Evolutionary conservation across 352 stramenopile species (phyloP).

Genomic region (Phytopythium litorale): DNA sequence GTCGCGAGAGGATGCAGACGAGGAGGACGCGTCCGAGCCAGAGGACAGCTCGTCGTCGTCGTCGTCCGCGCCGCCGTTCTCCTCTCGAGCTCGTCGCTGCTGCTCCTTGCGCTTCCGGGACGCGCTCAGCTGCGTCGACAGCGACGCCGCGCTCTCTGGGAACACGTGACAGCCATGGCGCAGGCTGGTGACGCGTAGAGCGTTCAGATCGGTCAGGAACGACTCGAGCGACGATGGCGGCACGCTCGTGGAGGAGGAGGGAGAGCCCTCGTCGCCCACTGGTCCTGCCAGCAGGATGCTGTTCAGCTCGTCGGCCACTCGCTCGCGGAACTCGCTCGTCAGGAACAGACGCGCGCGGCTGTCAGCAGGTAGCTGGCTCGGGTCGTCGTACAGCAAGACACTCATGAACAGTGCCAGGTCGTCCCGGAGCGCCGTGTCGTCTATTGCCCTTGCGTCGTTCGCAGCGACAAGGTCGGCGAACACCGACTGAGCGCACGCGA

Average conservation of each 20-base stretch:
- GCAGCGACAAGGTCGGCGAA: constrained; percentile 11
- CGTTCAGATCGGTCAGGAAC: constrained; percentile 30
- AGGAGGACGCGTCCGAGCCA: constrained; percentile 32
- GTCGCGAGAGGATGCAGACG: constrained; percentile 23
- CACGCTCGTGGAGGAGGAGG: not conserved
- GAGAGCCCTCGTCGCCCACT: not conserved
- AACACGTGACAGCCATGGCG: constrained; percentile 33
- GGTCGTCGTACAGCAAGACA: constrained; percentile 30
- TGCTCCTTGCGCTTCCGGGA: constrained; percentile 16
- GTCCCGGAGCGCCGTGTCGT: not conserved
- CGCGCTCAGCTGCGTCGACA: constrained; percentile 6
- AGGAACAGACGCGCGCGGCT: constrained; percentile 30
- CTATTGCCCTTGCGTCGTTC: constrained; percentile 4
- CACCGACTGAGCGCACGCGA: constrained; percentile 26
- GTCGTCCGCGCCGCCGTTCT: constrained; percentile 5
- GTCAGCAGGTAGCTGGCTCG: constrained; percentile 19
- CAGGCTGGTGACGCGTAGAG: constrained; percentile 31
- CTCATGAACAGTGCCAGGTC: constrained; percentile 28
- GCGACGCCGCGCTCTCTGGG: constrained; percentile 16
- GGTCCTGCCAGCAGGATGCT: constrained; percentile 19
- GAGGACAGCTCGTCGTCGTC: constrained; percentile 19
- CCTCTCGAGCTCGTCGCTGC: constrained; percentile 6
- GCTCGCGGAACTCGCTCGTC: constrained; percentile 30
- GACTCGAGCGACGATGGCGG: constrained; percentile 26
- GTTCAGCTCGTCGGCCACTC: constrained; percentile 40